Conservation (phyloP, 192 early-diverging fungal genomes). For the Kickxella alabastrina region DNA sequence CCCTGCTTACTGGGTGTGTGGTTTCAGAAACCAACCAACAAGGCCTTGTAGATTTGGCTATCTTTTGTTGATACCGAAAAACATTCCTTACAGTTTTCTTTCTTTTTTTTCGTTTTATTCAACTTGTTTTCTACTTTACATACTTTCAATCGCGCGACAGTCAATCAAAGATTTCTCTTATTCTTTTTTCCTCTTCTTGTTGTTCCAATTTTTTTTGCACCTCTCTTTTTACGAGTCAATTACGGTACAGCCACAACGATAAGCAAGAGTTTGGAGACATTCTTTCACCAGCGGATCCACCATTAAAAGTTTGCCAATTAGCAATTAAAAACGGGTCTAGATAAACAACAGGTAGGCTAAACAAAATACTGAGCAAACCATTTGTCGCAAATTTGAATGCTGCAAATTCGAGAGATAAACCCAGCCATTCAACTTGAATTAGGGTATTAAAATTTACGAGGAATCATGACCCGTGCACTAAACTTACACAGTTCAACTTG, state of each 20-base stretch:
- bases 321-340: too few species aligned
- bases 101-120: background rate
- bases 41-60: background rate
- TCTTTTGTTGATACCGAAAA: background rate
- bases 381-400: too few species aligned
- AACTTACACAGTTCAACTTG: background rate
- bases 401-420: too few species aligned
- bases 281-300: too few species aligned
- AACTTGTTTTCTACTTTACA: background rate
- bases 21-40: too few species aligned
- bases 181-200: background rate
- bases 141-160: too few species aligned
- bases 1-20: too few species aligned
- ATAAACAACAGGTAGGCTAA: too few species aligned
- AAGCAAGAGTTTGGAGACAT: background rate
- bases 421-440: too few species aligned
- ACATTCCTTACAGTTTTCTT: background rate
- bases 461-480: background rate
- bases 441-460: background rate
- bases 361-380: too few species aligned
- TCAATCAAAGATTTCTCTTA: background rate
- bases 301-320: too few species aligned
- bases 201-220: constrained; percentile 1
- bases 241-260: background rate
- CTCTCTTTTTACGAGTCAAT: background rate